phyloP scores from a whole-genome alignment of 1,284 basidiomycete genomes.

The Ceratorhiza oryzae-sativae region DNA sequence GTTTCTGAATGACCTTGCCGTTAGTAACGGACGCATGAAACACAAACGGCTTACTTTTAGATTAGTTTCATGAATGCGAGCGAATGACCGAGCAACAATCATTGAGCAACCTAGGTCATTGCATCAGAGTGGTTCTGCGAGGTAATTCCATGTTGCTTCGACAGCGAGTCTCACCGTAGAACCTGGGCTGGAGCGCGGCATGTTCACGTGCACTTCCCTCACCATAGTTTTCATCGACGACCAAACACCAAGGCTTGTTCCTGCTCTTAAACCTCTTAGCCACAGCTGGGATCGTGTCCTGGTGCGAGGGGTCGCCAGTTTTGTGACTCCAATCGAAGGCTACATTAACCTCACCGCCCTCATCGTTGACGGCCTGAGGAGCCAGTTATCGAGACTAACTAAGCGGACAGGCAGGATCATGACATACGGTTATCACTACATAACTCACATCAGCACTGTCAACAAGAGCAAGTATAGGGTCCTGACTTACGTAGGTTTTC shows the following conservation, averaged over 20 bases:
- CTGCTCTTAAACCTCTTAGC: constrained; percentile 87
- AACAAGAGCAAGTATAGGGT: constrained; percentile 45
- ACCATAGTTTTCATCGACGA: constrained; percentile 97
- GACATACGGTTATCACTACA: constrained; percentile 63
- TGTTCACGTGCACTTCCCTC: constrained; percentile 99
- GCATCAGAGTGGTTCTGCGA: constrained; percentile 7
- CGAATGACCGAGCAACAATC: constrained; percentile 92
- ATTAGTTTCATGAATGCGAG: constrained; percentile 98
- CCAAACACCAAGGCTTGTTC: constrained; percentile 88
- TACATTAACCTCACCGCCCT: constrained; percentile 88
- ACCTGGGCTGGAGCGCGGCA: constrained; percentile 95
- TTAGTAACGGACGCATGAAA: background rate
- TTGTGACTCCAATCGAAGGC: constrained; percentile 74
- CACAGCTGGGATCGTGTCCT: constrained; percentile 86
- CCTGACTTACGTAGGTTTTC: constrained; percentile 84
- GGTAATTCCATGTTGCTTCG: background rate
- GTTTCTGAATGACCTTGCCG: constrained; percentile 67
- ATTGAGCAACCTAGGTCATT: constrained; percentile 70
- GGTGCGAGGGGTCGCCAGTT: constrained; percentile 55
- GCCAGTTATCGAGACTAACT: background rate
- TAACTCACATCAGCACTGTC: constrained; percentile 54
- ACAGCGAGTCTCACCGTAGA: constrained; percentile 70
- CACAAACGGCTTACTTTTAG: constrained; percentile 68
- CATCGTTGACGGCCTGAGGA: constrained; percentile 85
- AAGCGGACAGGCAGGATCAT: background rate